Conservation (phyloP, 1,139 yeast species). For the Sugiyamaella xylanicola region DNA sequence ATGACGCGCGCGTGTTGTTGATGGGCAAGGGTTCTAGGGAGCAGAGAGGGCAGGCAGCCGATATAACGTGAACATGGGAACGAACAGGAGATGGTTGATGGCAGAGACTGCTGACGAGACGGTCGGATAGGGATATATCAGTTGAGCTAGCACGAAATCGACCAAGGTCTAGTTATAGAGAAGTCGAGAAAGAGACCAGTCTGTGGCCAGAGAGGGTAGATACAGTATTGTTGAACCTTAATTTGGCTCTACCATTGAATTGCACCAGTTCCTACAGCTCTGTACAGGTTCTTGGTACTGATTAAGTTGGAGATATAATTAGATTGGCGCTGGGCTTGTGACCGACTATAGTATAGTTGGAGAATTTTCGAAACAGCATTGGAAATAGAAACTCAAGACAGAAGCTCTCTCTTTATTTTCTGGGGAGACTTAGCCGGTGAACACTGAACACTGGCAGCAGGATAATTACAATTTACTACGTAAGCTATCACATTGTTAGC, state of each 20-base stretch:
- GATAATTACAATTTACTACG: too few species aligned
- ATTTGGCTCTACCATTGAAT: background rate
- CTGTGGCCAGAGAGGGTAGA: background rate
- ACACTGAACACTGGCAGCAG: too few species aligned
- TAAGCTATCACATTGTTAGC: too few species aligned
- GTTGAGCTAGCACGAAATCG: background rate
- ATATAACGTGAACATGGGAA: background rate
- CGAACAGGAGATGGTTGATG: background rate
- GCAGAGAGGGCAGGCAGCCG: background rate
- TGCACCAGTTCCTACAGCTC: background rate
- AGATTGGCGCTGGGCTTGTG: background rate
- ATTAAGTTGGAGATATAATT: background rate
- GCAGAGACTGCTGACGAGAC: background rate
- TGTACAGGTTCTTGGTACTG: background rate
- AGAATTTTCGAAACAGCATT: too few species aligned
- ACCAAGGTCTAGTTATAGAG: background rate
- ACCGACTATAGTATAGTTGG: background rate
- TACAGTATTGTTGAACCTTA: too few species aligned
- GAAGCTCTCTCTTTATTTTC: too few species aligned
- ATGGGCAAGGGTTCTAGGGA: background rate
- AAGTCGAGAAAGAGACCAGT: background rate
- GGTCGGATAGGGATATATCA: background rate
- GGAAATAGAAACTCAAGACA: background rate
- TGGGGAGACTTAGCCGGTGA: too few species aligned
- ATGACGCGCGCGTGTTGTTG: background rate